Base-by-base conservation (phyloP, 2,329 filamentous ascomycete species). In the Malbranchea zuffiana region DNA sequence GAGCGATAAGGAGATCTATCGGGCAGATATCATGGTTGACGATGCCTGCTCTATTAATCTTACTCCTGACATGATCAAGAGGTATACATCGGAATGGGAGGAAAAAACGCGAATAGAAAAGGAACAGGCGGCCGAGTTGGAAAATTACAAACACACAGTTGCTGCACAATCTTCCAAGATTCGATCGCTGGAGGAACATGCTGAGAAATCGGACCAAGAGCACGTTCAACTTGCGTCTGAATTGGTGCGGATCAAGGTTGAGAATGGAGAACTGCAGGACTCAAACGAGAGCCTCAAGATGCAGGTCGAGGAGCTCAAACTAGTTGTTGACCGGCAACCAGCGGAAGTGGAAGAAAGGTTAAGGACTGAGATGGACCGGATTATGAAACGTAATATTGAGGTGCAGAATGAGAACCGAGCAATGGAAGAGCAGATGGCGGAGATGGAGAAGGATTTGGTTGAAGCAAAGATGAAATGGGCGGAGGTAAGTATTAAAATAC, bases 381-480 rank as follows among this genome's bases (percentile, higher is more conserved):
- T 96, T 51, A 90, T 96, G 80, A 78, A 85, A 59, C 76, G 86
- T 43, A 96, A 96, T 55, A 74, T 82, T 44, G 85, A 92, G 52
- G 87, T 96, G 5, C 87, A 96, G 53, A 86, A 93, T 50, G 85
- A 94, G 64, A 98, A 96, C 53, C 72, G 82, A 42, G 75, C 71
- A 40, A 65, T 98, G 48, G 87, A 95, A 61, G 88, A 93, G 55
- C 83, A 90, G 52, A 74, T 94, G 72, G 72, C 75, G 4, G 86
- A 95, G 49, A 82, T 96, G 67, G 90, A 96, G 67, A 82, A 87
- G 60, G 78, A 86, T 57, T 67, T 98, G 47, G 88, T 98, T 45
- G 76, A 80, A 55, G 90, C 86, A 1, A 98, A 98, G 72, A 82
- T 98, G 82, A 75, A 77, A 53, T 86, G 87, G 66, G 90, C 90